Evolutionary conservation across 192 early-diverging fungal species (phyloP).

Genomic region (Backusella sp.): DNA sequence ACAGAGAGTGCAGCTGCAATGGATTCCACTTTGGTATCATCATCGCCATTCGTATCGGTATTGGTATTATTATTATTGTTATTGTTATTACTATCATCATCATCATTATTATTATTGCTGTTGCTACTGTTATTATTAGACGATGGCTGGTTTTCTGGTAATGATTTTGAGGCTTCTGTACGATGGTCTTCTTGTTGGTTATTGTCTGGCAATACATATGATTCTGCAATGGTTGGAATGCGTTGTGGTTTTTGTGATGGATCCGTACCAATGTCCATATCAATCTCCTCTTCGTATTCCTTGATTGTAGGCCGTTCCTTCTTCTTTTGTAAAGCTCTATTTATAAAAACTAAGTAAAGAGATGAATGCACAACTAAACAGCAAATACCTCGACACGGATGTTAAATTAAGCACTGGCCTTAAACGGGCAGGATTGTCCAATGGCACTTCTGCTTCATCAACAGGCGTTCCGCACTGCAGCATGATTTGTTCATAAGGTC

Average conservation of each 20-base stretch:
- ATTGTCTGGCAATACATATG: background rate
- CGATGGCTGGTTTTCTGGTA: background rate
- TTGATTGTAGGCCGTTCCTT: slow-evolving; percentile 58
- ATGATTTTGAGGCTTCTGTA: slow-evolving; percentile 6
- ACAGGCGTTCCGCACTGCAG: slow-evolving; percentile 68
- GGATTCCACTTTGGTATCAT: slow-evolving; percentile 15
- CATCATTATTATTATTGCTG: background rate
- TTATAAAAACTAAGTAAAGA: too few relatives aligned
- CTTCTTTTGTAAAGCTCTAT: slow-evolving; percentile 11
- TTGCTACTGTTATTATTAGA: background rate
- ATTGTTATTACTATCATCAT: background rate
- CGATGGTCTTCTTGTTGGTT: background rate
- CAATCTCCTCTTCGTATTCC: slow-evolving; percentile 69
- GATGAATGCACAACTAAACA: too few relatives aligned
- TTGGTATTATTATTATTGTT: background rate
- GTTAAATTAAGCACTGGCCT: slow-evolving; percentile 37
- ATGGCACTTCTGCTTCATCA: slow-evolving; percentile 56
- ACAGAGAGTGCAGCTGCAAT: slow-evolving; percentile 20
- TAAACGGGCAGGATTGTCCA: slow-evolving; percentile 46
- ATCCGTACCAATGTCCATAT: slow-evolving; percentile 55
- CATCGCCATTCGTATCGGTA: background rate
- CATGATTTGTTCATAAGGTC: slow-evolving; percentile 73
- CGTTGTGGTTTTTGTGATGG: background rate
- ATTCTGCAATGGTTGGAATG: background rate
- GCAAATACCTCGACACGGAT: background rate